Evolutionary conservation across 768 basidiomycete species (phyloP), one percentile per base, ranked within the genome.

Genomic region (Tulasnella calospora): DNA sequence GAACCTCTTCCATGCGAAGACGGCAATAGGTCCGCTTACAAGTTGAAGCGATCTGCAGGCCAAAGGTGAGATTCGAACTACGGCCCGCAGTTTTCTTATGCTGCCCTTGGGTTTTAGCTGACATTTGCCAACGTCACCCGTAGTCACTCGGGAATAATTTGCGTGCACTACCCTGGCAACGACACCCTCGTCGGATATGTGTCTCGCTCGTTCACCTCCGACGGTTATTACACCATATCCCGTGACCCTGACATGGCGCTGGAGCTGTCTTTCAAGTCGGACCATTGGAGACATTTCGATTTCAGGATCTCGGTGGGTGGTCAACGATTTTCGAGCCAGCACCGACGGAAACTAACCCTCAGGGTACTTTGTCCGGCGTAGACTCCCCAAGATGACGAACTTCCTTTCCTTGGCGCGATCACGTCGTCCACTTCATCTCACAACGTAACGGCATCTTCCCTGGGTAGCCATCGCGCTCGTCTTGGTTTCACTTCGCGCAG

Each of bases 251-350:
- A 27, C 38, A 40, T 27, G 38, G 71, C 38, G 3, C 12, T 73
- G 71, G 71, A 73, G 46, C 38, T 73, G 38, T 27, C 71, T 27
- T 73, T 73, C 71, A 46, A 73, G 38, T n/a, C 71, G 27, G 71
- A 40, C 36, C 38, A 40, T 6, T 73, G 15, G 19, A 40, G 40
- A 40, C 40, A 40, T 27, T 73, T 46, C 27, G 38, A 73, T 73
- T 35, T 73, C 13, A 73, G 38, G 46, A 46, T 73, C 71, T 27
- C 38, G 36, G 71, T 73, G 71, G 23, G 71, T 40, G 27, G n/a
- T 51, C n/a, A 2, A 51, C 47, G 47, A 23, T 2, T 23, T 51
- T 51, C 19, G 21, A 23, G 21, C 21, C 4, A 10, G 47, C 41
- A 51, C 9, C 47, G 47, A 51, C 47, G 23, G 47, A 23, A 19